Conservation (phyloP, 345 rosid species). For the Eucalyptus pauciflora region DNA sequence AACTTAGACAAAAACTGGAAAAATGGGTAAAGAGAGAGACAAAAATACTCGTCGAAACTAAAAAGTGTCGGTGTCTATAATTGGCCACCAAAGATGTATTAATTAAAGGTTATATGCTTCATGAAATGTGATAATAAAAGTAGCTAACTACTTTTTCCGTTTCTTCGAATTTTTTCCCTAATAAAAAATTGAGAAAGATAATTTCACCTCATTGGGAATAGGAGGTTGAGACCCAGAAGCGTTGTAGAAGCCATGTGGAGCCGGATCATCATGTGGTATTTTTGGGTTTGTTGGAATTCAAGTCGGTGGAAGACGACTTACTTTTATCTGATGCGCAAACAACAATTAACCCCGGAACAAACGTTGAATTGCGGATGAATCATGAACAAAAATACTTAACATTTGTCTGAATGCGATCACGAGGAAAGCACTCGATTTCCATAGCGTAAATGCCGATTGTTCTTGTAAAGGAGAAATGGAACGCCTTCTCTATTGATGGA, state of each 20-base stretch:
- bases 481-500: too few relatives aligned
- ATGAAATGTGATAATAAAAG: background rate
- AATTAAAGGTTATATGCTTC: background rate
- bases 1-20: too few relatives aligned
- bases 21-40: background rate
- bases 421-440: too few relatives aligned
- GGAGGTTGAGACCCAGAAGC: conserved; percentile 53
- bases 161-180: background rate
- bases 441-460: too few relatives aligned
- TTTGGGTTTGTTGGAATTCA: background rate
- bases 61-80: background rate
- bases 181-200: background rate
- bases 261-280: conserved; percentile 13
- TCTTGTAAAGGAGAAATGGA: too few relatives aligned
- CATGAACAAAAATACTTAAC: too few relatives aligned
- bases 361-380: too few relatives aligned
- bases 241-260: conserved; percentile 18
- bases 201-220: conserved; percentile 49
- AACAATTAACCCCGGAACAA: too few relatives aligned
- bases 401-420: too few relatives aligned
- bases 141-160: background rate
- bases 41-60: background rate
- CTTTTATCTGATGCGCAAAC: too few relatives aligned
- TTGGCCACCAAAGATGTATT: background rate
- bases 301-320: too few relatives aligned